phyloP scores from a whole-genome alignment of 768 basidiomycete genomes.

The Agrocybe chaxingu region DNA sequence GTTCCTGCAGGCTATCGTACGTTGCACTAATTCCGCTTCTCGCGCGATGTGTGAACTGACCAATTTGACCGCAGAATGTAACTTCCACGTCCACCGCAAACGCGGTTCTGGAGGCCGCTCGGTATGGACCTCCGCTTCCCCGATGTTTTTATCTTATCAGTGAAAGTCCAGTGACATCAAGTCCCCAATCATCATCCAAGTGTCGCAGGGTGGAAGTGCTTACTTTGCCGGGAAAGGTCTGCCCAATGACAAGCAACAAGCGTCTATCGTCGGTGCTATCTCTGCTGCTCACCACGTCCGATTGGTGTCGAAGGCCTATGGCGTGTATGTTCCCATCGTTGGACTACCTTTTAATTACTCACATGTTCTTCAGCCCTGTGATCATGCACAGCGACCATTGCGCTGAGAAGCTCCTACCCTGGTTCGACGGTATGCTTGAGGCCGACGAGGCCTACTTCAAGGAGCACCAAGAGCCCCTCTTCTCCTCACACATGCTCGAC shows the following conservation, averaged over 20 bases:
- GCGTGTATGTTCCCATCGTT: conserved; percentile 62
- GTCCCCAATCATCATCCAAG: conserved; percentile 95
- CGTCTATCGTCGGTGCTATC: conserved; percentile 88
- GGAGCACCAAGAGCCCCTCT: conserved; percentile 80
- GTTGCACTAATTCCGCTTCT: conserved; percentile 25
- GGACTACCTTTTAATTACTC: not conserved
- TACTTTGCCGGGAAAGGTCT: conserved; percentile 98
- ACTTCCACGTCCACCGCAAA: conserved; percentile 96
- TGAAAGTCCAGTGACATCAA: conserved; percentile 74
- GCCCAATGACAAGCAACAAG: conserved; percentile 92
- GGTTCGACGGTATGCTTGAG: conserved; percentile 99
- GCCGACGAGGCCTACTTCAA: conserved; percentile 94
- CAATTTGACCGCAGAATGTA: conserved; percentile 62
- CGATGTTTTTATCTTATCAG: conserved; percentile 15
- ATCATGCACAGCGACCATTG: conserved; percentile 98
- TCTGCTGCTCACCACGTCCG: conserved; percentile 93
- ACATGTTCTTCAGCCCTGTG: conserved; percentile 65
- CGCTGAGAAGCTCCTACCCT: conserved; percentile 94
- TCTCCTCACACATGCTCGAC: conserved; percentile 99
- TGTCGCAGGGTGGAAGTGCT: conserved; percentile 95
- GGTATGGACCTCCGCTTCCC: conserved; percentile 38
- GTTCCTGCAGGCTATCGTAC: conserved; percentile 65
- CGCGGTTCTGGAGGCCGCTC: conserved; percentile 92
- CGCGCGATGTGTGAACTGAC: not conserved
- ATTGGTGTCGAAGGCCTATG: conserved; percentile 83